Percentiles rank a stretch among this genome's conserved stretches.
phyloP scores from a whole-genome alignment of 306 rosid genomes.

The Astragalus membranaceus region DNA sequence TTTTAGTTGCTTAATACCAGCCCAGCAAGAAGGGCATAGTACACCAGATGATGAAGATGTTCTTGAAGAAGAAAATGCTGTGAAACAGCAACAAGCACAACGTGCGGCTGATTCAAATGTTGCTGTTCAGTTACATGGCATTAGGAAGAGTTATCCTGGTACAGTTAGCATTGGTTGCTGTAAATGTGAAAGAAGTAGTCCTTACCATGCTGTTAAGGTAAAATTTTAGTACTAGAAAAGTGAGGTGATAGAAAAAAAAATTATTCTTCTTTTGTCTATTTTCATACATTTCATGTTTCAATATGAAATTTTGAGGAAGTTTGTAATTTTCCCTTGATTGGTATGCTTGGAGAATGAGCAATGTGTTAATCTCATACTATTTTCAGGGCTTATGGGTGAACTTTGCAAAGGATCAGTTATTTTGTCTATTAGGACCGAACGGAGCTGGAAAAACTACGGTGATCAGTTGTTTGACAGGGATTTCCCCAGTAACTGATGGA shows the following conservation, averaged over 20 bases:
- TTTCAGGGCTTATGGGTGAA: conserved; percentile 90
- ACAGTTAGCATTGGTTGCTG: conserved; percentile 40
- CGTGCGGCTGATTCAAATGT: conserved; percentile 41
- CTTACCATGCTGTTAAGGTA: conserved; percentile 80
- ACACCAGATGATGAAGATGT: conserved; percentile 85
- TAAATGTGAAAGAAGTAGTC: conserved; percentile 41
- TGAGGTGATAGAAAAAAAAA: conserved; percentile 9
- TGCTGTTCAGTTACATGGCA: conserved; percentile 84
- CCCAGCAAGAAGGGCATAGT: conserved; percentile 37
- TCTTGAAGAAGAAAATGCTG: conserved; percentile 66
- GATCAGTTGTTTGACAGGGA: conserved; percentile 86
- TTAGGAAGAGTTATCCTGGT: conserved; percentile 73
- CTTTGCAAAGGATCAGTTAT: conserved; percentile 72
- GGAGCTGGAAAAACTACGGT: conserved; percentile 97
- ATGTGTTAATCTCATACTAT: no score
- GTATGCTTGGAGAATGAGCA: no score
- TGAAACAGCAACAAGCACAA: conserved; percentile 43
- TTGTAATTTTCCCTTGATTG: no score
- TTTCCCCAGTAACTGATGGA: conserved; percentile 75
- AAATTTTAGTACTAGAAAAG: conserved; percentile 4
- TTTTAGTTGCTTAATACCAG: conserved; percentile 60
- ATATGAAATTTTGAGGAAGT: no score
- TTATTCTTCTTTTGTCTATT: neutral
- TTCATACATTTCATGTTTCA: no score
- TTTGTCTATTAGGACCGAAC: conserved; percentile 89